Evolutionary conservation across 768 basidiomycete genomes (phyloP).

Genomic region (Pleurotus platypus): DNA sequence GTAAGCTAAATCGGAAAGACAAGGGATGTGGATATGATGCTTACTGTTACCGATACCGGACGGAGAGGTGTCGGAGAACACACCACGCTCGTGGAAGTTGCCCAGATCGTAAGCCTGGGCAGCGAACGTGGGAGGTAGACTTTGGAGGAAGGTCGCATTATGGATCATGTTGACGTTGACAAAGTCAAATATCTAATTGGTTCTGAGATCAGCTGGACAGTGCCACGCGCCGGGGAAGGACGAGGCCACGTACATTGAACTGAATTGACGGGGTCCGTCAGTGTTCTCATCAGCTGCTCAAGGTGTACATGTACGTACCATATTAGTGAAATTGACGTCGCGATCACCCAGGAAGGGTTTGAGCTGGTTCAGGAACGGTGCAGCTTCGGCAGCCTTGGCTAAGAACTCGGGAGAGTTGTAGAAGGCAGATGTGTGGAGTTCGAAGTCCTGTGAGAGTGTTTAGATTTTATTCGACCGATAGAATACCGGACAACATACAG

Average conservation of each 20-base stretch:
- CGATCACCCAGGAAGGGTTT: conserved; percentile 37
- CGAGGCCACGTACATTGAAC: conserved; percentile 39
- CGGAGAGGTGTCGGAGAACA: conserved; percentile 34
- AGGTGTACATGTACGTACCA: conserved; percentile 25
- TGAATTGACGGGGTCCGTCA: conserved; percentile 12
- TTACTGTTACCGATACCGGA: conserved; percentile 46
- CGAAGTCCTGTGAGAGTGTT: conserved; percentile 25
- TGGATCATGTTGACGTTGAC: conserved; percentile 53
- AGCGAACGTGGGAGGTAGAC: conserved; percentile 34
- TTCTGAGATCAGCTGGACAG: neutral
- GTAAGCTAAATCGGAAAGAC: too few species aligned
- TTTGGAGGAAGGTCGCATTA: conserved; percentile 37
- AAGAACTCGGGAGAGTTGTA: conserved; percentile 37
- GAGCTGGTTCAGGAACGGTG: conserved; percentile 33
- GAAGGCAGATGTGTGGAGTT: conserved; percentile 32
- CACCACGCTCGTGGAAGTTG: conserved; percentile 52
- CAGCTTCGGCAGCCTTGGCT: conserved; percentile 28
- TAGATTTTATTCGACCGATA: neutral
- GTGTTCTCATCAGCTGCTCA: neutral
- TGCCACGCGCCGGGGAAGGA: neutral
- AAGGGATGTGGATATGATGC: neutral
- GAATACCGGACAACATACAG: conserved; percentile 23
- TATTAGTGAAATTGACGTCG: conserved; percentile 31
- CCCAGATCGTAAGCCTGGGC: conserved; percentile 44
- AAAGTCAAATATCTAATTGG: conserved; percentile 41